Base-by-base conservation (phyloP, 148 eudicot species). In the Dysphania ambrosioides region DNA sequence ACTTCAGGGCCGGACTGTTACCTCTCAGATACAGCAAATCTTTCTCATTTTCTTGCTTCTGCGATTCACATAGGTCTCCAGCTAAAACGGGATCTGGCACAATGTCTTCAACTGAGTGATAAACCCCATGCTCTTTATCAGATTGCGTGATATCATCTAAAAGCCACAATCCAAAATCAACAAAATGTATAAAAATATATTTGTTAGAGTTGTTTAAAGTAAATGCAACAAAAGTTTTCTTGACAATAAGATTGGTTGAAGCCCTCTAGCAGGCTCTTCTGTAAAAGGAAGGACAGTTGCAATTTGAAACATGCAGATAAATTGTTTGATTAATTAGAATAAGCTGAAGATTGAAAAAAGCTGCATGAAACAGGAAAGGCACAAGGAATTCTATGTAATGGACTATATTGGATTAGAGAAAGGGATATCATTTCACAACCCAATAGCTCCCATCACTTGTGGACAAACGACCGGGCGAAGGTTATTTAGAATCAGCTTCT, bases 141-240 rank as follows among this genome's bases (percentile, higher is more conserved):
- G 80, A 77, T 71, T 86, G 89, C 38, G 87, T 87, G 72, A 89
- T 85, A 80, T 93, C 98, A 88, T 93, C 98, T 93, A 77, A 9
- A 71, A 75, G 72, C 73, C 76, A 84, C 65, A 71, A 78, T 51
- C 51, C 64, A 81, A 77, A 31, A 60, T 65, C 72, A 69, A 75
- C 63, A 82, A 69, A 63, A 30, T 21, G 16, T 30, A 19, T 56
- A 47, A 42, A 42, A 55, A 79, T 53, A 66, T 64, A 26, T 57
- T 49, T 47, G 32, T 40, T 74, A 18, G 60, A 16, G 31, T 8
- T 34, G 29, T 30, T 12, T 27, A 26, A 56, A 60, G 49, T 34
- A 34, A 30, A 71, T 38, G 24, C n/a, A 19, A 35, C 23, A 32
- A 0, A 13, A 30, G 29, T 4, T 41, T 32, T n/a, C 21, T 15